Evolutionary conservation across 768 basidiomycete species (phyloP).

Genomic region (Tricholoma sp.): DNA sequence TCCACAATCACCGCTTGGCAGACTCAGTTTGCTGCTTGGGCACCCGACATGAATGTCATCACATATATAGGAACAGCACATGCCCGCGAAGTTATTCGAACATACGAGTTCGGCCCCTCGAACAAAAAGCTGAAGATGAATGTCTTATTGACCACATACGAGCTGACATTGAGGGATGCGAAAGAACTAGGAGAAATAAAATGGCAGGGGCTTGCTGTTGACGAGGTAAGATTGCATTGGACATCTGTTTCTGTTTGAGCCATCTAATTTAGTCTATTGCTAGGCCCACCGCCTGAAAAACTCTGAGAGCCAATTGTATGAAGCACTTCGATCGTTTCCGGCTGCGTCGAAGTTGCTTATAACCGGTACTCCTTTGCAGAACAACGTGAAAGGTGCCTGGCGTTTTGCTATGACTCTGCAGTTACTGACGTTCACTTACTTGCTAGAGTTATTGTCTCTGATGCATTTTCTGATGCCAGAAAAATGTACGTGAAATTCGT

Average conservation of each 20-base stretch:
- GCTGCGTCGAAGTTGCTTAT: constrained; percentile 93
- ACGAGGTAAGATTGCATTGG: constrained; percentile 59
- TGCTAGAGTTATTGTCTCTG: constrained; percentile 81
- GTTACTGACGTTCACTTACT: constrained; percentile 2
- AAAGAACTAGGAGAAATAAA: constrained; percentile 89
- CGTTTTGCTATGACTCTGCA: constrained; percentile 5
- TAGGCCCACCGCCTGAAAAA: constrained; percentile 98
- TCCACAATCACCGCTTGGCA: constrained; percentile 99
- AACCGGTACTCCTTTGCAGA: constrained; percentile 97
- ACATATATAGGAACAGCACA: constrained; percentile 90
- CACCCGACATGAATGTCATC: constrained; percentile 94
- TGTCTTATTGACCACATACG: constrained; percentile 95
- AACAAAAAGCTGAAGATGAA: constrained; percentile 94
- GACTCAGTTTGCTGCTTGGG: constrained; percentile 89
- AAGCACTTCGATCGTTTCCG: constrained; percentile 84
- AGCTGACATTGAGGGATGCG: constrained; percentile 85
- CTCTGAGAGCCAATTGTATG: constrained; percentile 94
- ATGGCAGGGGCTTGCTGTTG: constrained; percentile 95
- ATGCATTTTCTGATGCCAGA: constrained; percentile 99
- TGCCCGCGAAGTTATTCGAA: constrained; percentile 87
- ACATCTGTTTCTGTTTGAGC: constrained; percentile 2
- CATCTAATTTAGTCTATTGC: constrained; percentile 14
- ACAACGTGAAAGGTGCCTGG: constrained; percentile 90
- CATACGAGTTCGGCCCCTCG: constrained; percentile 86
- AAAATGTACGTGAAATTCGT: constrained; percentile 60